These are phyloP conservation scores for Geosiphon pyriformis DNA, from an alignment of 192 early-diverging fungal genomes.

Conservation along the genomic window DNA sequence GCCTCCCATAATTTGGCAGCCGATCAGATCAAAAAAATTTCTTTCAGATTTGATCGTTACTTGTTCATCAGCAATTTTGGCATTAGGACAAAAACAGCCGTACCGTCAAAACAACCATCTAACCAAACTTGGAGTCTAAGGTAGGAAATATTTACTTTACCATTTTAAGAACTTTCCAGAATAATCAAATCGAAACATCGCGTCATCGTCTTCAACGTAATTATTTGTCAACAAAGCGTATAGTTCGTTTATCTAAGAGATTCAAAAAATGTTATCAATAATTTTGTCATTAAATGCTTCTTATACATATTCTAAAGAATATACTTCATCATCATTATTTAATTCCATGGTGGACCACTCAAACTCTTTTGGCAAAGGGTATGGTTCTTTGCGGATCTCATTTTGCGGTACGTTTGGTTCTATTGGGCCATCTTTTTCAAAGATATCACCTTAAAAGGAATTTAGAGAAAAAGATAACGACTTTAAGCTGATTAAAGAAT, in stretches of 20 bases:
- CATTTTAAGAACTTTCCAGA: constrained; percentile 88
- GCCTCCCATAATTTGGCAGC: too few relatives aligned
- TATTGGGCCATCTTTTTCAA: constrained; percentile 73
- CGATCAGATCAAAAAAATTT: too few relatives aligned
- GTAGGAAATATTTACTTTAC: too few relatives aligned
- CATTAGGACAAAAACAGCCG: too few relatives aligned
- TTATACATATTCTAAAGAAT: not conserved
- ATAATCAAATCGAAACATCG: constrained; percentile 96
- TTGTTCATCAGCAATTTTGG: too few relatives aligned
- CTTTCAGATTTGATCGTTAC: too few relatives aligned
- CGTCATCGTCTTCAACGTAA: constrained; percentile 97
- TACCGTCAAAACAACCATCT: too few relatives aligned
- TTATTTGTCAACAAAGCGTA: constrained; percentile 85
- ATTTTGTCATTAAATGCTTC: not conserved
- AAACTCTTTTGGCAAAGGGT: constrained; percentile 82
- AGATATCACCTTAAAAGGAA: constrained; percentile 52
- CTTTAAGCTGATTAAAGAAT: not conserved
- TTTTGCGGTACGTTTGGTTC: constrained; percentile 68
- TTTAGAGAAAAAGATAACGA: not conserved
- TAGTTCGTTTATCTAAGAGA: constrained; percentile 68
- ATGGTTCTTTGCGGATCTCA: constrained; percentile 77
- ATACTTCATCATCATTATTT: constrained; percentile 62
- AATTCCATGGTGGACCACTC: constrained; percentile 86
- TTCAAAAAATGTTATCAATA: constrained; percentile 2
- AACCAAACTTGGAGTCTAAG: too few relatives aligned